These are phyloP conservation scores for Coniella lustricola DNA, from an alignment of 2,329 filamentous ascomycete genomes.

Conservation along the genomic window DNA sequence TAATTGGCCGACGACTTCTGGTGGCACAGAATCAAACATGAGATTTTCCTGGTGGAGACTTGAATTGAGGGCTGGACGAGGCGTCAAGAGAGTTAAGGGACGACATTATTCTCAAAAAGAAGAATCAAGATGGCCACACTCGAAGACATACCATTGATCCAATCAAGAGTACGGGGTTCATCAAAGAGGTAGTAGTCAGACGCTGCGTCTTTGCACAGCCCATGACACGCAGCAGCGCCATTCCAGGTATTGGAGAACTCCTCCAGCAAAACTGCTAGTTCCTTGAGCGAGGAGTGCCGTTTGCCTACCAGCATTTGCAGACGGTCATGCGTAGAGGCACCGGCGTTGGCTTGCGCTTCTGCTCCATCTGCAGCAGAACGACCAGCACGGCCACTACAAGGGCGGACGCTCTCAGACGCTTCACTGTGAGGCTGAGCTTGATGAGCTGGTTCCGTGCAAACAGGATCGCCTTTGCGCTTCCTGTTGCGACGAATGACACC, in stretches of 20 bases:
- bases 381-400: too few species aligned
- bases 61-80: not conserved
- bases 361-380: too few species aligned
- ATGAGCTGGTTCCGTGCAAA: not conserved
- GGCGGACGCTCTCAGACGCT: not conserved
- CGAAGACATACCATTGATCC: not conserved
- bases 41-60: slow-evolving; percentile 1
- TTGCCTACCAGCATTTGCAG: not conserved
- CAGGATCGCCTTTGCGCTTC: not conserved
- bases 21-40: not conserved
- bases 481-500: not conserved
- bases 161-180: not conserved
- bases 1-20: not conserved
- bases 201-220: not conserved
- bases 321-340: not conserved
- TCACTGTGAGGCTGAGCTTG: not conserved
- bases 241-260: not conserved
- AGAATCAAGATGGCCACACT: too few species aligned
- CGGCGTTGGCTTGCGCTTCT: not conserved
- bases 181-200: not conserved
- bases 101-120: not conserved
- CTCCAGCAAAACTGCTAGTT: not conserved
- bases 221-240: not conserved
- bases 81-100: not conserved
- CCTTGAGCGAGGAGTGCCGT: not conserved